Conservation (phyloP, 331 rosid genomes). For the Arachis monticola region DNA sequence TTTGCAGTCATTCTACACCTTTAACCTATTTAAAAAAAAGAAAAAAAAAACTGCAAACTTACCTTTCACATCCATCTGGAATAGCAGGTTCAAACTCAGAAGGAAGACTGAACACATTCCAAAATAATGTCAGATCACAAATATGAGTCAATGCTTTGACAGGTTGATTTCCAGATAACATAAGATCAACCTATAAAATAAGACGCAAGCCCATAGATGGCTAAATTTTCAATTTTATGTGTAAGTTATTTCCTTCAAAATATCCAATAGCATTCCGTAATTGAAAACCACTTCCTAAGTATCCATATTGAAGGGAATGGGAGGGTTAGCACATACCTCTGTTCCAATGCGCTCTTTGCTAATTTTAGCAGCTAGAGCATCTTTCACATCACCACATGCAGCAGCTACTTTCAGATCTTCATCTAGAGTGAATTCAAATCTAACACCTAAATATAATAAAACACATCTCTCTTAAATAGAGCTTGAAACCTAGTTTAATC, state of each 20-base stretch:
- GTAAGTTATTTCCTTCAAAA: neutral
- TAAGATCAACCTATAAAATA: slow-evolving; percentile 71
- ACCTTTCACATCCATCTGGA: slow-evolving; percentile 81
- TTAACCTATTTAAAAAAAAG: slow-evolving; percentile 5
- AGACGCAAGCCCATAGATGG: slow-evolving; percentile 15
- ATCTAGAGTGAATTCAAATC: slow-evolving; percentile 76
- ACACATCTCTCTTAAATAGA: slow-evolving; percentile 20
- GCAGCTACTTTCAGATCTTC: slow-evolving; percentile 89
- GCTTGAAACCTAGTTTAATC: slow-evolving; percentile 23
- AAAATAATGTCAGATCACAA: slow-evolving; percentile 70
- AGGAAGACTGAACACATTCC: slow-evolving; percentile 78
- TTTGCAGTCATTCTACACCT: slow-evolving; percentile 22
- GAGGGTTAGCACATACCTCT: slow-evolving; percentile 59
- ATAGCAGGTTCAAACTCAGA: slow-evolving; percentile 58
- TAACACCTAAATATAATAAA: slow-evolving; percentile 67
- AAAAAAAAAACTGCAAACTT: slow-evolving; percentile 16
- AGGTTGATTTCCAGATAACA: slow-evolving; percentile 85
- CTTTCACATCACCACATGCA: slow-evolving; percentile 78
- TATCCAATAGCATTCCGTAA: slow-evolving; percentile 26
- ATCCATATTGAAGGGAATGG: slow-evolving; percentile 28
- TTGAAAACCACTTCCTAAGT: slow-evolving; percentile 22
- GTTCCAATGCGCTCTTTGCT: slow-evolving; percentile 91
- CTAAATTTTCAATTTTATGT: slow-evolving; percentile 8
- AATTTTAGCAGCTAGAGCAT: slow-evolving; percentile 84
- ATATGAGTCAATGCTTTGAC: slow-evolving; percentile 79